Percentiles rank a stretch among this genome's conserved stretches.
Evolutionary conservation across 2,329 filamentous ascomycete species (phyloP).

Genomic region (Allantophomopsis cytisporea): DNA sequence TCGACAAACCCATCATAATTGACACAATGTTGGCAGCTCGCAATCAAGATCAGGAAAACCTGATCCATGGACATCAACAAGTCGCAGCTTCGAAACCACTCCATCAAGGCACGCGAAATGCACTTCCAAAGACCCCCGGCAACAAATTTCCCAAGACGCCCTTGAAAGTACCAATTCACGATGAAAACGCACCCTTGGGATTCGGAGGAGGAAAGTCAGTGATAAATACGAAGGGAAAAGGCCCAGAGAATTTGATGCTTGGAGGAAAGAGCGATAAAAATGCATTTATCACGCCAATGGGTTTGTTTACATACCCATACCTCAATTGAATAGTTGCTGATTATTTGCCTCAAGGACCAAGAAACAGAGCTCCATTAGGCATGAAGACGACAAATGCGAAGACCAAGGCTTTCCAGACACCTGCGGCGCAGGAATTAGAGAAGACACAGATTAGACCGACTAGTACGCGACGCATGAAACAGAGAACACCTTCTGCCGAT

Average conservation of each 20-base stretch:
- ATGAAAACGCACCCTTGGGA: slow-evolving; percentile 62
- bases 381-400: slow-evolving; percentile 97
- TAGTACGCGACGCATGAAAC: slow-evolving; percentile 42
- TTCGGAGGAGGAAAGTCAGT: slow-evolving; percentile 46
- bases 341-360: slow-evolving; percentile 21
- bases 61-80: slow-evolving; percentile 62
- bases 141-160: slow-evolving; percentile 71
- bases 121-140: slow-evolving; percentile 67
- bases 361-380: slow-evolving; percentile 68
- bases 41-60: slow-evolving; percentile 66
- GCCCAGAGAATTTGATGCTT: slow-evolving; percentile 40
- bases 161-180: slow-evolving; percentile 61
- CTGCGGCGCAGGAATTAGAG: slow-evolving; percentile 47
- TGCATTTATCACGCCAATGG: slow-evolving; percentile 67
- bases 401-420: slow-evolving; percentile 51
- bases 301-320: slow-evolving; percentile 31
- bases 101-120: slow-evolving; percentile 46
- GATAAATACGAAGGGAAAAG: slow-evolving; percentile 38
- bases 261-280: slow-evolving; percentile 44
- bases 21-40: slow-evolving; percentile 58
- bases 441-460: slow-evolving; percentile 49
- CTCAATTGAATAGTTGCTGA: no score
- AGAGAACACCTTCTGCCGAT: slow-evolving; percentile 35
- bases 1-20: no score
- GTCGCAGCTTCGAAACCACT: slow-evolving; percentile 57